Percentiles rank a stretch among this genome's conserved stretches.
Conservation (phyloP, 106 monocot genomes). For the Allium fistulosum region DNA sequence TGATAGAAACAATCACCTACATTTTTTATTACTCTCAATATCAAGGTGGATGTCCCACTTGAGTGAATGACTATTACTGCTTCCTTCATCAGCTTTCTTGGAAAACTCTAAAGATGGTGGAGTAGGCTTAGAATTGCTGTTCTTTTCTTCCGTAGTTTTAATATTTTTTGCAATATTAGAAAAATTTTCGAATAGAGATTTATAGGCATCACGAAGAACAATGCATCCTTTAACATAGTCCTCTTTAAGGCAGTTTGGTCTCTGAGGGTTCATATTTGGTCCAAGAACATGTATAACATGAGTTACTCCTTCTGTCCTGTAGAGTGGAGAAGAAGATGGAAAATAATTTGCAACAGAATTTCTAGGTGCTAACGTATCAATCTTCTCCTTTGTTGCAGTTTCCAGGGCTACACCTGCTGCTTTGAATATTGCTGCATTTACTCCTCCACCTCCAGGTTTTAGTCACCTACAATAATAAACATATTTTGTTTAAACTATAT, state of each 20-base stretch:
- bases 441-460: constrained; percentile 88
- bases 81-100: not conserved
- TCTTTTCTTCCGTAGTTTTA: constrained; percentile 11
- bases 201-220: constrained; percentile 65
- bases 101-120: not conserved
- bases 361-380: constrained; percentile 65
- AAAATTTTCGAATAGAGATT: constrained; percentile 73
- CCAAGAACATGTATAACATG: constrained; percentile 97
- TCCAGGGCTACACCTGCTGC: constrained; percentile 73
- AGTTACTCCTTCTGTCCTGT: constrained; percentile 72
- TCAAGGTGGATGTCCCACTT: constrained; percentile 25
- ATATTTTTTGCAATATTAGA: constrained; percentile 18
- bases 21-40: constrained; percentile 54
- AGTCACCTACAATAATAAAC: constrained; percentile 47
- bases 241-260: constrained; percentile 77
- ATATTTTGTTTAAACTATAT: too few relatives aligned
- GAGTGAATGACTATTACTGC: not conserved
- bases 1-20: constrained; percentile 10
- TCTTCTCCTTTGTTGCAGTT: constrained; percentile 56
- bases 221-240: constrained; percentile 73
- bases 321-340: constrained; percentile 64
- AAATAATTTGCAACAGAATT: constrained; percentile 56
- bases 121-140: not conserved
- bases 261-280: constrained; percentile 90
- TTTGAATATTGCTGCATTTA: constrained; percentile 85